These are phyloP conservation scores for Exutisphaerella laricina DNA, from an alignment of 2,329 filamentous ascomycete species.

Conservation along the genomic window DNA sequence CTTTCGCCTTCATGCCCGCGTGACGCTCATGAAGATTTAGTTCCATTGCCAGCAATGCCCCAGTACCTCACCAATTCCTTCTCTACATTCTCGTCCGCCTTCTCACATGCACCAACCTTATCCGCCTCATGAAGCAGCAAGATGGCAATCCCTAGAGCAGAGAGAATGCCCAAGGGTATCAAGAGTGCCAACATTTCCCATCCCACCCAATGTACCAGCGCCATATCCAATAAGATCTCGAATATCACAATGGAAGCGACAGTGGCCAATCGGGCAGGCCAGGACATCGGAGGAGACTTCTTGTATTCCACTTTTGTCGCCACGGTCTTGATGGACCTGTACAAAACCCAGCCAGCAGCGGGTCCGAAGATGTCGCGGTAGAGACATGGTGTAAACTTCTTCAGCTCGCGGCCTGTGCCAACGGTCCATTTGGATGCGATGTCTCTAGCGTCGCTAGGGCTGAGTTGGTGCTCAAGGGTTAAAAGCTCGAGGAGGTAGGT, in stretches of 20 bases:
- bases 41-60: not conserved
- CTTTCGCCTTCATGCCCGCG: not conserved
- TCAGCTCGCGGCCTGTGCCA: conserved; percentile 19
- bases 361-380: conserved; percentile 17
- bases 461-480: not conserved
- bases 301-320: not conserved
- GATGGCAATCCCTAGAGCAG: not conserved
- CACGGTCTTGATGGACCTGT: conserved; percentile 8
- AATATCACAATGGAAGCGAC: not conserved
- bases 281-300: not conserved
- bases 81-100: not conserved
- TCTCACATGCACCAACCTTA: not conserved
- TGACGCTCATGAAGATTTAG: not conserved
- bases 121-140: not conserved
- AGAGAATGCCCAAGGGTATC: not conserved
- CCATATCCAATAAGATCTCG: not conserved
- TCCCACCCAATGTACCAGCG: too few species aligned
- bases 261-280: not conserved
- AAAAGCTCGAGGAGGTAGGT: not conserved
- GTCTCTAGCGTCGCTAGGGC: not conserved
- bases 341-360: conserved; percentile 11
- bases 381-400: conserved; percentile 9
- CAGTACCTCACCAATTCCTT: not conserved
- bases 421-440: conserved; percentile 16
- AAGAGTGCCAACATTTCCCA: not conserved